These are phyloP conservation scores for Talaromyces sp. DNA, from an alignment of 2,329 filamentous ascomycete genomes.

Conservation along the genomic window DNA sequence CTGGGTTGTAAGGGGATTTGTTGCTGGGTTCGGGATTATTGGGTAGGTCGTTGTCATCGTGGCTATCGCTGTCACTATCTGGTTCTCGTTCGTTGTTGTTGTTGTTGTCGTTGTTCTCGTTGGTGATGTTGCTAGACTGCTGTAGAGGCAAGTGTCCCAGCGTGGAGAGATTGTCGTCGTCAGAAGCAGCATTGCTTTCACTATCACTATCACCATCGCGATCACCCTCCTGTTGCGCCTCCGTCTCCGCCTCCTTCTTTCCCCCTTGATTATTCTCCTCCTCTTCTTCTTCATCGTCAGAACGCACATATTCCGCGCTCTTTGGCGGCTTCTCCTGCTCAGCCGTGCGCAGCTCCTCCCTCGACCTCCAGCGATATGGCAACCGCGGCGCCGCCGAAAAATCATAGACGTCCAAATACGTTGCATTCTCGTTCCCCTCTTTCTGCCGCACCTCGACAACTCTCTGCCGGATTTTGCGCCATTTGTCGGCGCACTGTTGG, in stretches of 20 bases:
- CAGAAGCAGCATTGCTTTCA: background rate
- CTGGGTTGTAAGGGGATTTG: background rate
- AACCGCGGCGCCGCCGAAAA: background rate
- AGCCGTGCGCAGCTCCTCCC: background rate
- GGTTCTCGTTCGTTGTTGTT: background rate
- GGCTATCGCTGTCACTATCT: background rate
- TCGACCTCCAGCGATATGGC: background rate
- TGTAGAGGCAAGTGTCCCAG: background rate
- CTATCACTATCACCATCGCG: background rate
- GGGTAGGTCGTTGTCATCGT: no score
- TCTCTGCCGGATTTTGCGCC: constrained; percentile 26
- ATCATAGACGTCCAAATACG: constrained; percentile 9
- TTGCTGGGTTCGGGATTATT: background rate
- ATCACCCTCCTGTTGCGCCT: background rate
- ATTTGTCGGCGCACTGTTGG: constrained; percentile 36
- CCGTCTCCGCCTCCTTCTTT: background rate
- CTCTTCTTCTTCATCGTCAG: constrained; percentile 3
- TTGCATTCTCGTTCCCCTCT: constrained; percentile 17
- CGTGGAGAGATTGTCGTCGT: background rate
- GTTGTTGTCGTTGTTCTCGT: background rate
- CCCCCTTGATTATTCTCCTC: background rate
- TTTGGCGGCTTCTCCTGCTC: no score
- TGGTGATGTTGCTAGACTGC: background rate
- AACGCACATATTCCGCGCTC: background rate
- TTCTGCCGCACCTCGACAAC: constrained; percentile 16